phyloP scores from a whole-genome alignment of 2,329 filamentous ascomycete species.

The Orbilia oligospora region DNA sequence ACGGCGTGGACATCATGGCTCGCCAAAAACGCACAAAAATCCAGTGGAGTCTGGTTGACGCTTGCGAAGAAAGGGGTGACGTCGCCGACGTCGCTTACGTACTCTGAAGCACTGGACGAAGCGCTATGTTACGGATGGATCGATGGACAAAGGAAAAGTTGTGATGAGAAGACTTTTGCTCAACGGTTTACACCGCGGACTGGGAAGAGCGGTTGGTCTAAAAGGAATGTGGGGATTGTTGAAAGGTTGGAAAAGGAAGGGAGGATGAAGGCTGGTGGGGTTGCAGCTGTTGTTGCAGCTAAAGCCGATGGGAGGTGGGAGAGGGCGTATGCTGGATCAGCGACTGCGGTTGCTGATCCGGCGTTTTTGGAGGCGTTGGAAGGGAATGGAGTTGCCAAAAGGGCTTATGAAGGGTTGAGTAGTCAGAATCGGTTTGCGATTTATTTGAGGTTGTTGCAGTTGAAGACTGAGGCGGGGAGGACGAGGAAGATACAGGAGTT shows the following conservation, averaged over 20 bases:
- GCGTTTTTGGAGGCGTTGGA: conserved; percentile 70
- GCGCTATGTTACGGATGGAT: conserved; percentile 75
- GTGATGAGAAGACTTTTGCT: conserved; percentile 70
- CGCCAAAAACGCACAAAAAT: conserved; percentile 61
- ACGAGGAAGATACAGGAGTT: conserved; percentile 67
- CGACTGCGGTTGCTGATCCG: conserved; percentile 68
- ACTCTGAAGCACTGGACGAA: conserved; percentile 67
- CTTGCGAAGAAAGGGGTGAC: conserved; percentile 64
- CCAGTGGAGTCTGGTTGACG: conserved; percentile 65
- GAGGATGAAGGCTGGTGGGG: conserved; percentile 70
- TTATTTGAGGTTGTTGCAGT: conserved; percentile 68
- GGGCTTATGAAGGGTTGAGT: conserved; percentile 69
- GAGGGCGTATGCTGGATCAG: conserved; percentile 72
- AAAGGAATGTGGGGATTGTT: conserved; percentile 73
- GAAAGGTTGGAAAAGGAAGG: conserved; percentile 68
- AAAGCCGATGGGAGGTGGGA: conserved; percentile 74
- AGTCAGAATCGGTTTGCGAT: conserved; percentile 70
- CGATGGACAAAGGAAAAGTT: conserved; percentile 71
- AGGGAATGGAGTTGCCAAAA: conserved; percentile 65
- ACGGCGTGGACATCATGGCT: conserved; percentile 64
- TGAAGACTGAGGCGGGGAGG: conserved; percentile 66
- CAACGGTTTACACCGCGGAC: conserved; percentile 75
- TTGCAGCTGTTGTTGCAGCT: conserved; percentile 72
- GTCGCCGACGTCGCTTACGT: conserved; percentile 64
- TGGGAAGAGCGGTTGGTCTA: conserved; percentile 73